Base-by-base conservation (phyloP, 805 yeast species). In the Myxozyma udenii region DNA sequence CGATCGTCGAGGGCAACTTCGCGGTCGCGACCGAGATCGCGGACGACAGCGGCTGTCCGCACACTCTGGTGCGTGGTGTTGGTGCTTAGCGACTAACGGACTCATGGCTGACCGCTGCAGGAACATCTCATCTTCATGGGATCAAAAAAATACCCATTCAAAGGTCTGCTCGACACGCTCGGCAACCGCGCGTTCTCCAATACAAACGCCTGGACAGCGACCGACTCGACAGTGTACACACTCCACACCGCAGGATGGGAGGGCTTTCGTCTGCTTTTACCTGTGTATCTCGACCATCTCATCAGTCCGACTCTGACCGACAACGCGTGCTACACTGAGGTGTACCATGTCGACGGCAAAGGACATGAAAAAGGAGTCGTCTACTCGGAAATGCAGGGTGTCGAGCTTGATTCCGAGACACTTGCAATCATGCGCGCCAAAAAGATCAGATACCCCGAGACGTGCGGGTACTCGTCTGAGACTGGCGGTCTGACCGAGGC, bases 121-220 rank as follows among this genome's bases (percentile, higher is more conserved):
- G 98, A 93, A 70, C 98, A 93, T 70, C 74, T 93, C 67, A 77
- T 91, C 33, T 93, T 93, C 68, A 87, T 89, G 95, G 98, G 98
- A 1, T 87, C 96, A 2, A 74, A 83, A 58, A 81, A 83, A 51
- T 87, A 81, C 62, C 98, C 98, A 0, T 91, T 84, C 68, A 91
- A 91, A 68, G 98, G 98, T 6, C 73, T 90, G 44, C 72, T 93
- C 43, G 98, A 93, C 64, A 83, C 83, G 9, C 75, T 90, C 46
- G 95, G 97, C 4, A 87, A 88, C 64, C 71, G 86, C 50, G 83
- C 88, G 56, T 85, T 84, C 68, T 85, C 96, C 1, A 35, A 19
- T 36, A 93, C 98, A 0, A 93, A 93, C 65, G 98, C 98, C 0
- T 90, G 96, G 96, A 93, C 98, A 0, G 88, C 85, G 0, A 87